These are phyloP conservation scores for Polygonum aviculare DNA, from an alignment of 148 eudicot genomes.

Conservation along the genomic window DNA sequence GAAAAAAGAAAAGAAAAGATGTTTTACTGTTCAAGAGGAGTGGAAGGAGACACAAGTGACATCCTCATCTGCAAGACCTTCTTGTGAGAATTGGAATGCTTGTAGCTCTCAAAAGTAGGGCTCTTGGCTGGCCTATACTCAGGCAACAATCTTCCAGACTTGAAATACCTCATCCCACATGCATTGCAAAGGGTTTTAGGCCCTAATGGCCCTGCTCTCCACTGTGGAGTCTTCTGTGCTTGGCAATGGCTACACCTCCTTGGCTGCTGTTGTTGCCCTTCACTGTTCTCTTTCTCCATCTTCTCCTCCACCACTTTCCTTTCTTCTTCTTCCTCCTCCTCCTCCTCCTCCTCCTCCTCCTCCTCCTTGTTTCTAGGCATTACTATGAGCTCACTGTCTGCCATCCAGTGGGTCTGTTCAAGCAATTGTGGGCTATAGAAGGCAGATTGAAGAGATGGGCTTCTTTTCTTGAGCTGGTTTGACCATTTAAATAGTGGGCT, in stretches of 20 bases:
- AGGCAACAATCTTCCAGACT: constrained; percentile 40
- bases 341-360: neutral
- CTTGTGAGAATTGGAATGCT: constrained; percentile 40
- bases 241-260: constrained; percentile 42
- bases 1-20: neutral
- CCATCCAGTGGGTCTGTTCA: constrained; percentile 35
- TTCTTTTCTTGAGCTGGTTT: neutral
- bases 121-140: constrained; percentile 53
- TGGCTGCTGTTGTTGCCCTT: constrained; percentile 11
- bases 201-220: constrained; percentile 50
- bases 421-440: constrained; percentile 30
- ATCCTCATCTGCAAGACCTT: constrained; percentile 37
- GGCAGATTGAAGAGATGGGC: neutral
- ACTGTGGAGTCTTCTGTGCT: constrained; percentile 40
- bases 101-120: constrained; percentile 34
- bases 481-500: constrained; percentile 16
- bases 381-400: constrained; percentile 31
- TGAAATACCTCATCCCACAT: constrained; percentile 48
- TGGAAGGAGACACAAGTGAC: constrained; percentile 6
- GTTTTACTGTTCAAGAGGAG: neutral
- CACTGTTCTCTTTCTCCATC: neutral
- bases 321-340: neutral
- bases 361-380: constrained; percentile 20
- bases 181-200: constrained; percentile 52
- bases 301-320: neutral